Evolutionary conservation across 768 basidiomycete species (phyloP).

Genomic region (Saitozyma podzolica): DNA sequence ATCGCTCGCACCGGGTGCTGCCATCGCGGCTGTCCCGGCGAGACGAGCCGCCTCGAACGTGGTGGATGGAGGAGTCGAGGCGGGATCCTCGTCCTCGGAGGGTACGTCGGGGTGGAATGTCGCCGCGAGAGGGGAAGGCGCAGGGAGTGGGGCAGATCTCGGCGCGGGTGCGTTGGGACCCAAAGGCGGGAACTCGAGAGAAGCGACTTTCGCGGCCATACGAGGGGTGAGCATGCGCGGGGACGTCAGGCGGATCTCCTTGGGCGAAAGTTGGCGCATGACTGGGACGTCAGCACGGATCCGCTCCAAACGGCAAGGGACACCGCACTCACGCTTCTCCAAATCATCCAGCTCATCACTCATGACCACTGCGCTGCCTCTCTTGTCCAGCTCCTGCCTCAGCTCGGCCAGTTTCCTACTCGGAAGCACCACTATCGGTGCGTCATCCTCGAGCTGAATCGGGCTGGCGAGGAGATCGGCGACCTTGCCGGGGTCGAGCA

Average conservation of each 20-base stretch:
- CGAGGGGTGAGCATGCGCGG: constrained; percentile 37
- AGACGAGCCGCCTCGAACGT: background rate
- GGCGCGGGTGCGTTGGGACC: no score
- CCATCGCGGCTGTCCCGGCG: no score
- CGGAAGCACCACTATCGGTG: constrained; percentile 9
- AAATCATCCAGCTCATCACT: constrained; percentile 48
- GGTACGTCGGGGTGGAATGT: background rate
- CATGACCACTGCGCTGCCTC: constrained; percentile 50
- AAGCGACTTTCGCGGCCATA: constrained; percentile 35
- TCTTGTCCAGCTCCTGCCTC: constrained; percentile 36
- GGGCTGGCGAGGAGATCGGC: constrained; percentile 40
- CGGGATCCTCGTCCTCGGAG: background rate
- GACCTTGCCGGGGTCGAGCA: constrained; percentile 3
- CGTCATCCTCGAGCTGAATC: constrained; percentile 27
- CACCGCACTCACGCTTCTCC: constrained; percentile 44
- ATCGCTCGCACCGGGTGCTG: background rate
- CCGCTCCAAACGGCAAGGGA: background rate
- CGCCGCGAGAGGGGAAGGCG: background rate
- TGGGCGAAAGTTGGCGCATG: constrained; percentile 48
- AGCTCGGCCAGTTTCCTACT: constrained; percentile 16
- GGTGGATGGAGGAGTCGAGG: constrained; percentile 3
- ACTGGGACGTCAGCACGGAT: constrained; percentile 24
- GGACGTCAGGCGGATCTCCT: constrained; percentile 47
- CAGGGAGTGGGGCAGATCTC: background rate
- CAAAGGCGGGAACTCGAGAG: background rate